Evolutionary conservation across 2,329 filamentous ascomycete species (phyloP), one percentile per base, ranked within the genome.

Genomic region (Seiridium cupressi): DNA sequence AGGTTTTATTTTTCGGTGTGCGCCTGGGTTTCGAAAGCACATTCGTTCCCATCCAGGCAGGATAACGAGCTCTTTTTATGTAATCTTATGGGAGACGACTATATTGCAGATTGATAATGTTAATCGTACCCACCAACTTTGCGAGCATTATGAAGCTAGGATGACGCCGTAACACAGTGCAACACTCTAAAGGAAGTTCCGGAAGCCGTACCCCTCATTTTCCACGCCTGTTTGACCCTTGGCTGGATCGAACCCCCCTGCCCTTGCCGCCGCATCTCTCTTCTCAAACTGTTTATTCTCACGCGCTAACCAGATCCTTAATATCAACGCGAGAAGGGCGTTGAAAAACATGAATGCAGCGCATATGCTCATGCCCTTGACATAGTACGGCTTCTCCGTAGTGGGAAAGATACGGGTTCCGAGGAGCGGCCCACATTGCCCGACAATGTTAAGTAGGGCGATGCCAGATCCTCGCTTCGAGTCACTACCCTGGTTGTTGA

Each of bases 401-500:
- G 72, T 67, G 0, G 87, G 87, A 64, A 89, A 91, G 7, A 89
- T 66, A 51, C 86, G 81, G 3, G 87, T 89, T 3, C 87, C 88
- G 5, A 89, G 70, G 11, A 89, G 73, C 2, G 87, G 85, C 0
- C 86, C 85, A 62, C 83, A 85, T 70, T 87, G 87, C 1, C 87
- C 88, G 31, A 74, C 60, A 9, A 87, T 65, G 65, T 88, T 88
- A 57, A 89, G 72, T 40, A 90, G 73, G 2, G 85, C 82, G 55
- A 90, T 85, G 5, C 84, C 84, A 18, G 84, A 82, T 11, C 88
- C 89, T 13, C 87, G 79, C 60, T 86, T 83, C 1, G 85, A 87
- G 68, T 89, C 87, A 44, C 79, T 85, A 11, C 88, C 88, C 71
- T 90, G 87, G 69, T 91, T 91, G 70, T 90, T 87, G 40, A 88